These are phyloP conservation scores for Fusarium sp. DNA, from an alignment of 2,329 filamentous ascomycete species.

Conservation along the genomic window DNA sequence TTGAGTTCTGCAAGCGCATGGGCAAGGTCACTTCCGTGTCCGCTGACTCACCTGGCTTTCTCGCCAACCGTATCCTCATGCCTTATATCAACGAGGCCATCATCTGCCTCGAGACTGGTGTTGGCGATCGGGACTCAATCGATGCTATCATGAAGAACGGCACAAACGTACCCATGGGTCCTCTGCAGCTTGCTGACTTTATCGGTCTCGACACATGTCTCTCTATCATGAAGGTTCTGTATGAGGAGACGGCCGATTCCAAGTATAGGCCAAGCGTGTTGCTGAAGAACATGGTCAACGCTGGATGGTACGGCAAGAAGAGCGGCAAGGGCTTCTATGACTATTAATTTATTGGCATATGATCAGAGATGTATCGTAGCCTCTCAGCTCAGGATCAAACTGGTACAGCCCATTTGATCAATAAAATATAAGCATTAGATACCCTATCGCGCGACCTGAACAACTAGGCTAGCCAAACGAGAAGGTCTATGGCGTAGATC, in stretches of 20 bases:
- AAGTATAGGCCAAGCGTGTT: slow-evolving; percentile 95
- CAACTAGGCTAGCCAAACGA: too few relatives aligned
- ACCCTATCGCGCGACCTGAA: neutral
- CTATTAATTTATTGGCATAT: slow-evolving; percentile 67
- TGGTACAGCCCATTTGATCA: neutral
- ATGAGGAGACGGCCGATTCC: slow-evolving; percentile 91
- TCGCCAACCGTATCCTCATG: slow-evolving; percentile 98
- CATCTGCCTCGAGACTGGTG: slow-evolving; percentile 93
- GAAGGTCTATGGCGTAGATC: too few relatives aligned
- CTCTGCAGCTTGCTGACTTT: slow-evolving; percentile 93
- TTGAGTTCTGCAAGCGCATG: slow-evolving; percentile 91
- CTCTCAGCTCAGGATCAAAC: neutral
- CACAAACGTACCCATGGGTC: slow-evolving; percentile 98
- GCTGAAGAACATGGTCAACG: slow-evolving; percentile 95
- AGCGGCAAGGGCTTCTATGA: slow-evolving; percentile 96
- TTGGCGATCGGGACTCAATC: slow-evolving; percentile 91
- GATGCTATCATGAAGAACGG: slow-evolving; percentile 99
- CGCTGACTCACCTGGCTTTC: slow-evolving; percentile 91
- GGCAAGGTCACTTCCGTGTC: slow-evolving; percentile 92
- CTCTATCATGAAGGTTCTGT: slow-evolving; percentile 95
- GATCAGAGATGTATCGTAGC: neutral
- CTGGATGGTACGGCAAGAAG: slow-evolving; percentile 98
- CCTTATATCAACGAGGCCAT: slow-evolving; percentile 99
- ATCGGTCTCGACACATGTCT: slow-evolving; percentile 97
- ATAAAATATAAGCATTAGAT: neutral